Conservation (phyloP, 306 rosid species). For the Dalbergia oliveri region DNA sequence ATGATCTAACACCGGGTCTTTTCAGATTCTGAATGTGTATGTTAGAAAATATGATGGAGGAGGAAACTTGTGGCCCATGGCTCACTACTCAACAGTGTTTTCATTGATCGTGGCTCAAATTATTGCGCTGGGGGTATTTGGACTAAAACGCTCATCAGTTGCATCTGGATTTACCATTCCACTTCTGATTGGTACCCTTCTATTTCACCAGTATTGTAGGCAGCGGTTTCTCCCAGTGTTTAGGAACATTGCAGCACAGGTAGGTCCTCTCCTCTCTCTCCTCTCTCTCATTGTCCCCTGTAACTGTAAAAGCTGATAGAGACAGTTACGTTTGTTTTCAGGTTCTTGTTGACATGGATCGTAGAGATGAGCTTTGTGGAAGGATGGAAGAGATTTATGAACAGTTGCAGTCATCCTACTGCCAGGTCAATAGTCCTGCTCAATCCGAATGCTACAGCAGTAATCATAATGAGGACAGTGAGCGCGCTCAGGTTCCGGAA, state of each 20-base stretch:
- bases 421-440: conserved; percentile 55
- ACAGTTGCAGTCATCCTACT: conserved; percentile 66
- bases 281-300: neutral
- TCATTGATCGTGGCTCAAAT: conserved; percentile 79
- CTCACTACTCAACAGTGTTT: conserved; percentile 71
- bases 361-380: conserved; percentile 68
- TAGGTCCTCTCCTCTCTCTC: conserved; percentile 49
- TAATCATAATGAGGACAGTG: conserved; percentile 41
- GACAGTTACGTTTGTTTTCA: conserved; percentile 32
- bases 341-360: conserved; percentile 88
- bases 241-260: conserved; percentile 74
- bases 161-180: conserved; percentile 89
- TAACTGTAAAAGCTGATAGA: conserved; percentile 7
- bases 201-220: conserved; percentile 83
- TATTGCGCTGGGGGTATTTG: conserved; percentile 88
- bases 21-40: conserved; percentile 89
- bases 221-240: conserved; percentile 84
- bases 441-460: conserved; percentile 48
- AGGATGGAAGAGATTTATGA: conserved; percentile 66
- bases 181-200: conserved; percentile 68
- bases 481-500: conserved; percentile 37
- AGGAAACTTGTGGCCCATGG: conserved; percentile 86
- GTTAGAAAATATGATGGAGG: conserved; percentile 72
- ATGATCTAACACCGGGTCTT: neutral
- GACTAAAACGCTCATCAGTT: conserved; percentile 71